Evolutionary conservation across 768 basidiomycete genomes (phyloP).

Genomic region (Serendipita sp.): DNA sequence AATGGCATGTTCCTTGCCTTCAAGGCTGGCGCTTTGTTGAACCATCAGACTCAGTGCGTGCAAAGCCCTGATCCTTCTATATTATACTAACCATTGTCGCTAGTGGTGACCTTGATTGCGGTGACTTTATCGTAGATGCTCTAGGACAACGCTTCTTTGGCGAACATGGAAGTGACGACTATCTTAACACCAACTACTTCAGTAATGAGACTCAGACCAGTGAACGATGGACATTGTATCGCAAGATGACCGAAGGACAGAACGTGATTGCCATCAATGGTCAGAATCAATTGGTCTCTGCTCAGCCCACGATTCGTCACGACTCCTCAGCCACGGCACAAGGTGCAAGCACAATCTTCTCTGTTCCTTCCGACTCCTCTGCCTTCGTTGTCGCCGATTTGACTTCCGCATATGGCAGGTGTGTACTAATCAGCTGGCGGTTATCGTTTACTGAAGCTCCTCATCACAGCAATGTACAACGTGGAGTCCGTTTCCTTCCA

Average conservation of each 20-base stretch:
- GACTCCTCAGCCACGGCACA: slow-evolving; percentile 25
- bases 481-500: slow-evolving; percentile 29
- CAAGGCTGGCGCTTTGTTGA: slow-evolving; percentile 24
- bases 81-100: slow-evolving; percentile 10
- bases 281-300: slow-evolving; percentile 24
- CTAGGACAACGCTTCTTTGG: slow-evolving; percentile 29
- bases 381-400: slow-evolving; percentile 27
- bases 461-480: slow-evolving; percentile 16
- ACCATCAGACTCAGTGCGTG: slow-evolving; percentile 22
- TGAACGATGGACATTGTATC: slow-evolving; percentile 27
- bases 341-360: slow-evolving; percentile 21
- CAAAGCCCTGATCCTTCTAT: neutral
- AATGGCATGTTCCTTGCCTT: slow-evolving; percentile 28
- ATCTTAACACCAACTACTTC: slow-evolving; percentile 26
- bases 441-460: neutral
- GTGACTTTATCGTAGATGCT: slow-evolving; percentile 31
- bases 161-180: slow-evolving; percentile 27
- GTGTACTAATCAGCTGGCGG: neutral
- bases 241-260: slow-evolving; percentile 30
- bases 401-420: slow-evolving; percentile 18
- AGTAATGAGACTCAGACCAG: slow-evolving; percentile 21
- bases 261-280: slow-evolving; percentile 27
- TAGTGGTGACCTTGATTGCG: slow-evolving; percentile 26
- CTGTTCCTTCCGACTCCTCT: slow-evolving; percentile 17
- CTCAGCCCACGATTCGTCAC: slow-evolving; percentile 18